A percentile compares a stretch with the other conserved stretches of the same genome.
Conservation (phyloP, 441 rosid species). For the Bruguiera hainesii region DNA sequence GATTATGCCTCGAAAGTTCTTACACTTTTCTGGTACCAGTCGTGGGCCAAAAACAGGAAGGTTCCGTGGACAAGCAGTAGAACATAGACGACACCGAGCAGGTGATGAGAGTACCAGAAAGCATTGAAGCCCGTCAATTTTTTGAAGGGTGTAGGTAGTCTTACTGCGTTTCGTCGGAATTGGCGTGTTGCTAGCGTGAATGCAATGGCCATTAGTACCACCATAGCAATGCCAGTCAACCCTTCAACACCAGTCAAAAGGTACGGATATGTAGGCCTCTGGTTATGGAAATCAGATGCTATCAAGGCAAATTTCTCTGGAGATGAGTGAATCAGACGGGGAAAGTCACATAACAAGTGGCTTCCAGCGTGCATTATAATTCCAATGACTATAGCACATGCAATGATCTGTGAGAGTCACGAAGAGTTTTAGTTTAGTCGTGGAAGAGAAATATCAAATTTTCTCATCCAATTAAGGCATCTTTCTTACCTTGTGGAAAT, state of each 20-base stretch:
- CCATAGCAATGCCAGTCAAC: constrained; percentile 75
- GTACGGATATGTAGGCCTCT: constrained; percentile 61
- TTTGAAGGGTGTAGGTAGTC: constrained; percentile 75
- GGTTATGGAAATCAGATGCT: constrained; percentile 46
- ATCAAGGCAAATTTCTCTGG: constrained; percentile 59
- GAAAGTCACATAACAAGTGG: constrained; percentile 84
- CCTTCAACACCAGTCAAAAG: constrained; percentile 69
- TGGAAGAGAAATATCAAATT: too few species aligned
- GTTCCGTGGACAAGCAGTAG: constrained; percentile 78
- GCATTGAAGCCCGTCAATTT: constrained; percentile 89
- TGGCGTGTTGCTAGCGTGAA: constrained; percentile 69
- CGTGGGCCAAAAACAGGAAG: constrained; percentile 57
- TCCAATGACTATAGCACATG: constrained; percentile 67
- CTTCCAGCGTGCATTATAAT: constrained; percentile 69
- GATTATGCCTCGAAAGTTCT: constrained; percentile 26
- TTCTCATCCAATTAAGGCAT: not conserved
- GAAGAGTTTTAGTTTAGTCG: not conserved
- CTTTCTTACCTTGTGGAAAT: constrained; percentile 78
- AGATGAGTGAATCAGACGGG: constrained; percentile 52
- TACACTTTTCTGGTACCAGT: constrained; percentile 81
- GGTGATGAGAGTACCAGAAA: constrained; percentile 98
- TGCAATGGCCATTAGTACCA: constrained; percentile 55
- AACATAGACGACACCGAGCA: constrained; percentile 67
- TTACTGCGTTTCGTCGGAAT: constrained; percentile 62
- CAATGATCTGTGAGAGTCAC: constrained; percentile 54